A percentile compares a stretch with the other conserved stretches of the same genome.
Conservation (phyloP, 257 asterid genomes). For the Solanum chilense region DNA sequence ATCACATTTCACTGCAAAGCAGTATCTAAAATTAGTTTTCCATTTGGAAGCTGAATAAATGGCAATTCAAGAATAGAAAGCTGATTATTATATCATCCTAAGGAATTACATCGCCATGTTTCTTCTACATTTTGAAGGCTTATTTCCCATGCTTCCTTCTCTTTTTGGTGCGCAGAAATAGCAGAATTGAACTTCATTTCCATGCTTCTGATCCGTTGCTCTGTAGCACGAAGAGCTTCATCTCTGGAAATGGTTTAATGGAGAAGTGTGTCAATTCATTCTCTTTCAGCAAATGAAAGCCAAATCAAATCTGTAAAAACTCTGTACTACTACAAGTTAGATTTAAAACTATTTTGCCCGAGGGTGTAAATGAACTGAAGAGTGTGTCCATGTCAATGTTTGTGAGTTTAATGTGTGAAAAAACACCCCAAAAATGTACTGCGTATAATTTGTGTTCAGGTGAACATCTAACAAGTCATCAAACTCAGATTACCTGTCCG, state of each 20-base stretch:
- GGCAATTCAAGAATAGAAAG: conserved; percentile 4
- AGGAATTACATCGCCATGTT: conserved; percentile 77
- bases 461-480: not conserved
- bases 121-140: conserved; percentile 83
- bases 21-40: not conserved
- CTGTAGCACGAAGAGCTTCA: conserved; percentile 45
- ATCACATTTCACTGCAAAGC: conserved; percentile 66
- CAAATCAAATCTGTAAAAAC: not conserved
- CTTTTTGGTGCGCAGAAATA: conserved; percentile 62
- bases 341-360: not conserved
- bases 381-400: not conserved
- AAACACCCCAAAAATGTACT: not conserved
- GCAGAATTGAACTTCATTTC: conserved; percentile 63
- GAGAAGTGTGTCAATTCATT: conserved; percentile 2
- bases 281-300: not conserved
- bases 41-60: not conserved
- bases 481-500: conserved; percentile 46
- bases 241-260: conserved; percentile 50
- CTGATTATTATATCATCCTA: not conserved
- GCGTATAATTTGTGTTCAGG: not conserved
- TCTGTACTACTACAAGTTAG: not conserved
- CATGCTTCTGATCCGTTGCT: conserved; percentile 58
- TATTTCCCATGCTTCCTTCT: conserved; percentile 75
- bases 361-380: not conserved
- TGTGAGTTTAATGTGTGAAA: not conserved